A percentile compares a stretch with the other conserved stretches of the same genome.
These are phyloP conservation scores for Nephelium lappaceum DNA, from an alignment of 345 rosid species.

Conservation along the genomic window DNA sequence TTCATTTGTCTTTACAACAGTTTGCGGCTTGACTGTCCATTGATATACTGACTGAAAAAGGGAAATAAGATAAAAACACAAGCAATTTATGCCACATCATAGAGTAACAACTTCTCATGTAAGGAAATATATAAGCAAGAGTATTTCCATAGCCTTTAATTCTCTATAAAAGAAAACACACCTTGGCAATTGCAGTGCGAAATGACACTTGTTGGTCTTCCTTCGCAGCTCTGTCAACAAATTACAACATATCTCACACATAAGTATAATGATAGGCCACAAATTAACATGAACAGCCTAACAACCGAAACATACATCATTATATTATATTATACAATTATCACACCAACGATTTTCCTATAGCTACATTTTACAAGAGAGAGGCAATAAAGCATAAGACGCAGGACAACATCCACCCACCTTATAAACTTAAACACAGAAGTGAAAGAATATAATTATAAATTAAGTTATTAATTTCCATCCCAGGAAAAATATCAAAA, in stretches of 20 bases:
- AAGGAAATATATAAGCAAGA: neutral
- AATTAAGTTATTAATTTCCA: neutral
- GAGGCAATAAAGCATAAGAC: neutral
- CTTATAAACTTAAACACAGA: neutral
- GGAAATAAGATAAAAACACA: constrained; percentile 14
- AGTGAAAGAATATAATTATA: neutral
- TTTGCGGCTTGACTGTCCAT: constrained; percentile 91
- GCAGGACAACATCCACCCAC: neutral
- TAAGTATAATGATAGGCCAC: neutral
- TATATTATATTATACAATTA: neutral
- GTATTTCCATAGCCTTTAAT: neutral
- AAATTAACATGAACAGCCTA: neutral
- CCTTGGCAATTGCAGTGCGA: constrained; percentile 91
- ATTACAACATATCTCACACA: neutral
- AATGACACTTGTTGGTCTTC: constrained; percentile 82
- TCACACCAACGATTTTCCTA: neutral
- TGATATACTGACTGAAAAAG: constrained; percentile 80
- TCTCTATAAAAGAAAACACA: constrained; percentile 22
- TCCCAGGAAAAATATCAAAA: neutral
- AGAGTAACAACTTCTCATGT: neutral
- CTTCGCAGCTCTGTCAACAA: constrained; percentile 50
- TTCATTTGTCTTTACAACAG: constrained; percentile 82
- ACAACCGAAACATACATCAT: neutral
- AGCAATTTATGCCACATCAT: constrained; percentile 10
- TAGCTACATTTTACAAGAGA: neutral